Conservation (phyloP, 352 stramenopile species). For the Globisporangium cystogenes region DNA sequence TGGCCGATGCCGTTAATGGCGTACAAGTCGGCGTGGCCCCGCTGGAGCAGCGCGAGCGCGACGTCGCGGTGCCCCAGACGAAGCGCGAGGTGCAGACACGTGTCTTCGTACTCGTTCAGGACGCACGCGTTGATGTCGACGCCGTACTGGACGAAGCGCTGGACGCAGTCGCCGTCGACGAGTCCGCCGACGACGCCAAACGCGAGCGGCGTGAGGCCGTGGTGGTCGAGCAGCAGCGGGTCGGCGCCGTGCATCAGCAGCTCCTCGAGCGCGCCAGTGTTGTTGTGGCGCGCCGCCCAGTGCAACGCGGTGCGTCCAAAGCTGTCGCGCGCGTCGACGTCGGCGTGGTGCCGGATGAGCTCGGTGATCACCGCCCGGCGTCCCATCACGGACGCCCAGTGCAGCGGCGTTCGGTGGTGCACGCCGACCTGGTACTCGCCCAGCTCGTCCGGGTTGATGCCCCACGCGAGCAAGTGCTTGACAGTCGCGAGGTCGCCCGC, state of each 20-base stretch:
- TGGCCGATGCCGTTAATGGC: conserved; percentile 43
- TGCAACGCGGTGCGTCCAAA: conserved; percentile 59
- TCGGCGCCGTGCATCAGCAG: conserved; percentile 51
- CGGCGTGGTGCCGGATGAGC: conserved; percentile 36
- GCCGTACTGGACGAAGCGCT: conserved; percentile 45
- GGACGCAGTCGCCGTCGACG: conserved; percentile 35
- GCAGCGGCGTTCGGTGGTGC: conserved; percentile 52
- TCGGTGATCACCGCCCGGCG: conserved; percentile 40
- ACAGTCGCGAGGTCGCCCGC: conserved; percentile 47
- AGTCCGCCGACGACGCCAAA: conserved; percentile 56
- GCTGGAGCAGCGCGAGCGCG: conserved; percentile 53
- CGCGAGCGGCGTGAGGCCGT: conserved; percentile 60
- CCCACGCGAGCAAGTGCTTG: conserved; percentile 47
- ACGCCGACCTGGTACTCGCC: conserved; percentile 68
- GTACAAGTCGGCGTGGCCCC: conserved; percentile 49
- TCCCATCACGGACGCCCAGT: conserved; percentile 76
- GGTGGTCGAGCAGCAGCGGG: conserved; percentile 39
- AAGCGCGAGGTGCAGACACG: conserved; percentile 65
- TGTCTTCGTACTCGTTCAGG: conserved; percentile 49
- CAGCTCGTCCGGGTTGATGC: conserved; percentile 48
- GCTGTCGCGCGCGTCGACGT: conserved; percentile 61
- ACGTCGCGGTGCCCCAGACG: conserved; percentile 51
- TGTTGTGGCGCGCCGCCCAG: conserved; percentile 75
- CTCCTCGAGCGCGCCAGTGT: conserved; percentile 40
- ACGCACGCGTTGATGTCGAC: conserved; percentile 45